Conservation (phyloP, 78 protist species). For the Andalucia godoyi region DNA sequence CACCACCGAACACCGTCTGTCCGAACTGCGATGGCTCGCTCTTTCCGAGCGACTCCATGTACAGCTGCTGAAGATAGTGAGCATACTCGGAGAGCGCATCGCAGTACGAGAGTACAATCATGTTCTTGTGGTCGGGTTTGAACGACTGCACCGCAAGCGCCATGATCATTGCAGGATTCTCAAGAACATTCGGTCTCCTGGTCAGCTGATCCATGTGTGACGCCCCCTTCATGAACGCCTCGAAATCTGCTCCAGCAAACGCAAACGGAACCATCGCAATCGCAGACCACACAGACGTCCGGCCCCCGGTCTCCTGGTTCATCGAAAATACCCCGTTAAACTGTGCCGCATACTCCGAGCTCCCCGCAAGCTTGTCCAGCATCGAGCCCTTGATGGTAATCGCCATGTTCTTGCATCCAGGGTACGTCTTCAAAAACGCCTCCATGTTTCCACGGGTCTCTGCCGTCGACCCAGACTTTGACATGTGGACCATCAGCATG, state of each 20-base stretch:
- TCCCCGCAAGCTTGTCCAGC: slow-evolving; percentile 32
- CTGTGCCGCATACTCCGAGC: background rate
- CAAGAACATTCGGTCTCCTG: background rate
- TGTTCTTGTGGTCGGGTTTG: slow-evolving; percentile 10
- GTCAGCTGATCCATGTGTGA: slow-evolving; percentile 34
- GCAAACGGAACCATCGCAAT: slow-evolving; percentile 50
- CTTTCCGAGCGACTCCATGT: slow-evolving; percentile 47
- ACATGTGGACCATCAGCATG: slow-evolving; percentile 32
- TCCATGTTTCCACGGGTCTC: slow-evolving; percentile 35
- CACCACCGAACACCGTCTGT: slow-evolving; percentile 44
- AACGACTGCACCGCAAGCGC: slow-evolving; percentile 13
- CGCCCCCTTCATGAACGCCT: slow-evolving; percentile 32
- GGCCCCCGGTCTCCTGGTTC: slow-evolving; percentile 35
- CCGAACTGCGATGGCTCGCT: slow-evolving; percentile 6
- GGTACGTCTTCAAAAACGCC: background rate
- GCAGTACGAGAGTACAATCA: slow-evolving; percentile 31
- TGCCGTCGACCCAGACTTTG: slow-evolving; percentile 36
- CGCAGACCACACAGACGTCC: slow-evolving; percentile 34
- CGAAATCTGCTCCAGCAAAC: slow-evolving; percentile 34
- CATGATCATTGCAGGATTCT: slow-evolving; percentile 38
- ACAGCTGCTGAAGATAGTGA: slow-evolving; percentile 42
- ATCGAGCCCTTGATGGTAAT: slow-evolving; percentile 28
- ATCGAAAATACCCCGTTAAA: slow-evolving; percentile 6
- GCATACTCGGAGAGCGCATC: slow-evolving; percentile 30
- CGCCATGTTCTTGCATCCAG: slow-evolving; percentile 26